Conservation (phyloP, 768 basidiomycete genomes). For the Hericium rajendrae region DNA sequence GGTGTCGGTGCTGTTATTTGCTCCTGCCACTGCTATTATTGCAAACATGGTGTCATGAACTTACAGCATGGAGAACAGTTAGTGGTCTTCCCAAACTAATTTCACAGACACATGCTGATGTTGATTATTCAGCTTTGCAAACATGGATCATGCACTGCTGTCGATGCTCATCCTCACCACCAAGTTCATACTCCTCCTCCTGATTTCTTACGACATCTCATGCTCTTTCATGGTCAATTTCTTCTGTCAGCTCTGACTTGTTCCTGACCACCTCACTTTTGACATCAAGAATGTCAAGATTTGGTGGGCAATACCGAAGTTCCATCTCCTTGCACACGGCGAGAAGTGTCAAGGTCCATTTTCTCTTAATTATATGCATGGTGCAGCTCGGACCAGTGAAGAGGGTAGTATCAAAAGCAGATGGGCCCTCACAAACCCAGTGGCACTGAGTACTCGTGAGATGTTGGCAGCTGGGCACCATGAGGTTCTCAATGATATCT, state of each 20-base stretch:
- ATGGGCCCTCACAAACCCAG: constrained; percentile 10
- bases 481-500: constrained; percentile 7
- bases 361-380: constrained; percentile 6
- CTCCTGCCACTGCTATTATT: neutral
- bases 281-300: neutral
- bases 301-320: neutral
- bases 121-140: too few species aligned
- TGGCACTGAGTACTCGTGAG: constrained; percentile 6
- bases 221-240: neutral
- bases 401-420: constrained; percentile 12
- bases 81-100: too few species aligned
- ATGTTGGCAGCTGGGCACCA: constrained; percentile 8
- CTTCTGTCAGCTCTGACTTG: neutral
- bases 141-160: too few species aligned
- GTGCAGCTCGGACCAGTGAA: constrained; percentile 12
- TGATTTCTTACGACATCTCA: neutral
- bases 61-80: neutral
- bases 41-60: too few species aligned
- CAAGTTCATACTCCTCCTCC: too few species aligned
- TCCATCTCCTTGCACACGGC: constrained; percentile 14
- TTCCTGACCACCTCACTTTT: neutral
- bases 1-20: constrained; percentile 8
- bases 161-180: too few species aligned
- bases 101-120: too few species aligned
- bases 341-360: constrained; percentile 9